Evolutionary conservation across 2,329 filamentous ascomycete genomes (phyloP), one percentile per base, ranked within the genome.

Genomic region (Stemphylium lycopersici): DNA sequence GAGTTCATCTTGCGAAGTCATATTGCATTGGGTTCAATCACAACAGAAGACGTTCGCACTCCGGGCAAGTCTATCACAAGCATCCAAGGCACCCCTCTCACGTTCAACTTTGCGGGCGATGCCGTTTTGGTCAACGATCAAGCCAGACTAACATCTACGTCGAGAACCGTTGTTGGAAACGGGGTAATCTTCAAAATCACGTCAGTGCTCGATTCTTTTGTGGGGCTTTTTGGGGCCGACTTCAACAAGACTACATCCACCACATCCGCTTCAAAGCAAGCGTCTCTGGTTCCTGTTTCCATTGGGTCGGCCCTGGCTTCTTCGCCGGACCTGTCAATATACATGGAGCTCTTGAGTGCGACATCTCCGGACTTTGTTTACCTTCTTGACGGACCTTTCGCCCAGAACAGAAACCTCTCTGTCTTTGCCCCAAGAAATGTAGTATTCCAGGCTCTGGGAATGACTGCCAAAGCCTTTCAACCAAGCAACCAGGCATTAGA

Each of bases 131-230:
- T 39, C 45, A 39, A 40, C 45, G n/a, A 48, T 13, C 45, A 48
- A 48, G 45, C 45, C 34, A 32, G 22, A 6, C n/a, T 48, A 22
- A 12, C 39, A 3, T 48, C 45, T 11, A 11, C 34, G 1, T 18
- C 24, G 2, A 39, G 45, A 8, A 39, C 24, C 24, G 8, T 11
- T 2, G 45, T 32, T 7, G 45, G 45, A 3, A 48, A 48, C 45
- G 45, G 45, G 10, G 45, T 34, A 10, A 39, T 48, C 16, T 48
- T 39, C 26, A 48, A 48, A 48, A 38, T 48, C 45, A 39, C 34
- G 6, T 31, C 34, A 29, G 10, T 48, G 1, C 20, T 48, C 34
- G 45, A 48, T 8, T 34, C 45, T 12, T 38, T 48, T 8, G 45
- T 31, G 13, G 16, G 6, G 16, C 15, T 48, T 11, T 48, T 39